Evolutionary conservation across 441 rosid genomes (phyloP).

Genomic region (Flueggea neowawraea): DNA sequence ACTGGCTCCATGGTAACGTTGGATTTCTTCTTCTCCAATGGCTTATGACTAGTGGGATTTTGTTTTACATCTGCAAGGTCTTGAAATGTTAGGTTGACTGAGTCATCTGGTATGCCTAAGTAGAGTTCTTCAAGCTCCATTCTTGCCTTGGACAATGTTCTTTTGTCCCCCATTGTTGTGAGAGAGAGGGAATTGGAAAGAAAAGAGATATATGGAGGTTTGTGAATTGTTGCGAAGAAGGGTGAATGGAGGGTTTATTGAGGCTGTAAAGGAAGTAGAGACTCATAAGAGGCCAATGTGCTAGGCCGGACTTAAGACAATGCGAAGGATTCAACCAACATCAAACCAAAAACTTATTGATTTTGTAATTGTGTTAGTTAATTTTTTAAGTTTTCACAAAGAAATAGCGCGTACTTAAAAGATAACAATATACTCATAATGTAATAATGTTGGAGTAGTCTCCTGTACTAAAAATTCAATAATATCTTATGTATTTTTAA

Average conservation of each 20-base stretch:
- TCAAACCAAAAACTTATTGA: too few relatives aligned
- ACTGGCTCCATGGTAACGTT: conserved; percentile 8
- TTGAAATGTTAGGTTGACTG: conserved; percentile 66
- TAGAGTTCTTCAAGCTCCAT: conserved; percentile 65
- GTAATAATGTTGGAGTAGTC: too few relatives aligned
- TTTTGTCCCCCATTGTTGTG: conserved; percentile 31
- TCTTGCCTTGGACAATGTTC: conserved; percentile 38
- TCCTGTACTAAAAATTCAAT: too few relatives aligned
- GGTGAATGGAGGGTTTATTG: not conserved
- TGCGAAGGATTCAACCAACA: too few relatives aligned
- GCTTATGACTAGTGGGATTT: not conserved
- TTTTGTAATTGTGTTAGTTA: too few relatives aligned
- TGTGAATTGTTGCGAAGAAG: conserved; percentile 1
- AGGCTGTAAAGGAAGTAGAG: not conserved
- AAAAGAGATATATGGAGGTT: not conserved
- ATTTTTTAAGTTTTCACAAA: too few relatives aligned
- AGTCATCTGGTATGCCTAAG: conserved; percentile 66
- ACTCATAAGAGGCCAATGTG: not conserved
- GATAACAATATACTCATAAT: too few relatives aligned
- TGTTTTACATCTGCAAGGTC: conserved; percentile 43
- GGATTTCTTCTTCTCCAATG: conserved; percentile 13
- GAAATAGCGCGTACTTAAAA: too few relatives aligned
- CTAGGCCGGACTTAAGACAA: not conserved
- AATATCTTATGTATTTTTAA: too few relatives aligned
- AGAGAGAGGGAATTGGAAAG: not conserved